These are phyloP conservation scores for Coemansia sp. DNA, from an alignment of 192 early-diverging fungal genomes.

Conservation along the genomic window DNA sequence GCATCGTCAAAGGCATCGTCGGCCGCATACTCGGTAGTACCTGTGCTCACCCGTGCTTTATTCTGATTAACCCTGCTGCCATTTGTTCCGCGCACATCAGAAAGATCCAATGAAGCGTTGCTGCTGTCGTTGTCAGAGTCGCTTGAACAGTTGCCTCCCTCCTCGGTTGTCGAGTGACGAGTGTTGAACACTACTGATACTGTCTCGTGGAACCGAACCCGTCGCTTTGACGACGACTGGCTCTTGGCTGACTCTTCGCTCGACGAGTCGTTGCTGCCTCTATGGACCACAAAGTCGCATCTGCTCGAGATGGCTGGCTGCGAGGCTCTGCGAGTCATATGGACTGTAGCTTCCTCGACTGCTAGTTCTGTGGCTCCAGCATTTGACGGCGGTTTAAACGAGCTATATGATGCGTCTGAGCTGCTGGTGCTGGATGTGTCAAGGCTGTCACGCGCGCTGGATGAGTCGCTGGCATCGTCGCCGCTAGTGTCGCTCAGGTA, in stretches of 20 bases:
- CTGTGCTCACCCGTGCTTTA: neutral
- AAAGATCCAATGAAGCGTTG: constrained; percentile 27
- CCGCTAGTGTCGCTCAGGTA: constrained; percentile 45
- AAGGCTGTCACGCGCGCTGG: constrained; percentile 18
- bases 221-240: constrained; percentile 50
- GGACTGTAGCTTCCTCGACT: neutral
- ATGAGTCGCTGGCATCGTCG: constrained; percentile 10
- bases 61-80: neutral
- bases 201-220: constrained; percentile 50
- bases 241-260: constrained; percentile 43
- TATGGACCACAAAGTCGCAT: neutral
- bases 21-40: neutral
- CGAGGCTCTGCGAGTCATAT: constrained; percentile 8
- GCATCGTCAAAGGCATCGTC: constrained; percentile 48
- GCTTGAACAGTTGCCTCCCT: constrained; percentile 12
- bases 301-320: constrained; percentile 8
- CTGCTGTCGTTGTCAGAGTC: constrained; percentile 51
- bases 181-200: constrained; percentile 51
- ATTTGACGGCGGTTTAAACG: neutral
- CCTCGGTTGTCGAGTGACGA: constrained; percentile 20
- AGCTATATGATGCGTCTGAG: constrained; percentile 27
- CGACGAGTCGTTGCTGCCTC: constrained; percentile 21
- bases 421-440: constrained; percentile 21
- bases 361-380: neutral
- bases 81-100: neutral